Base-by-base conservation (phyloP, 73 alveolate genomes). In the Paramecium biaurelia region DNA sequence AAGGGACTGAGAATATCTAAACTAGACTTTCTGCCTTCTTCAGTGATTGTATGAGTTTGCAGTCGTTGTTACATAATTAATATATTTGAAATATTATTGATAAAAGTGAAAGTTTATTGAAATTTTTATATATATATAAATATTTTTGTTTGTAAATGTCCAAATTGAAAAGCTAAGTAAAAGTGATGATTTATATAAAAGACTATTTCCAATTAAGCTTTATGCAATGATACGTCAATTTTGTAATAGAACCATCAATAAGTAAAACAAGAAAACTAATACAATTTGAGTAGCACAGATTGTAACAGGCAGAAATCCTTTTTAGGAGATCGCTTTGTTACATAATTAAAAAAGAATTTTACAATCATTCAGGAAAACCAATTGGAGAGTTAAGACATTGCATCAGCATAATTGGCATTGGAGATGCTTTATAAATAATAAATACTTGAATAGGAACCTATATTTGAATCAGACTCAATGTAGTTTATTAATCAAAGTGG, bases 391-490 rank as follows among this genome's bases (percentile, higher is more conserved):
- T 38, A 24, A 47, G 90, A 79, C 45, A 79, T 79, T 1, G 49
- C 76, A 32, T 79, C 90, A 9, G 26, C 76, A 0, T 45, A 79
- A 45, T 18, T 41, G 49, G 74, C 90, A 12, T 45, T 79, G 18
- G 90, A 79, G 14, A 43, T 79, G 74, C 45, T 79, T 7, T 79
- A 79, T 41, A 79, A 79, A 45, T 79, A 79, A 32, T 45, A 79
- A 45, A 79, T 79, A 38, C 74, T 79, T 12, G 90, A 79, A 53
- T 53, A 53, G 15, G 26, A 79, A 18, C 74, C 47, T 10, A 79
- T 24, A 23, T 30, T 43, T 20, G 90, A 79, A 24, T 15, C 14
- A 14, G 58, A 72, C 9, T 79, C 90, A 10, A 41, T 79, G 74
- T 15, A 43, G 5, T 79, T 79, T 26, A 34, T 43, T 21, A 42